phyloP scores from a whole-genome alignment of 352 stramenopile species.

The Globisporangium nagaii region DNA sequence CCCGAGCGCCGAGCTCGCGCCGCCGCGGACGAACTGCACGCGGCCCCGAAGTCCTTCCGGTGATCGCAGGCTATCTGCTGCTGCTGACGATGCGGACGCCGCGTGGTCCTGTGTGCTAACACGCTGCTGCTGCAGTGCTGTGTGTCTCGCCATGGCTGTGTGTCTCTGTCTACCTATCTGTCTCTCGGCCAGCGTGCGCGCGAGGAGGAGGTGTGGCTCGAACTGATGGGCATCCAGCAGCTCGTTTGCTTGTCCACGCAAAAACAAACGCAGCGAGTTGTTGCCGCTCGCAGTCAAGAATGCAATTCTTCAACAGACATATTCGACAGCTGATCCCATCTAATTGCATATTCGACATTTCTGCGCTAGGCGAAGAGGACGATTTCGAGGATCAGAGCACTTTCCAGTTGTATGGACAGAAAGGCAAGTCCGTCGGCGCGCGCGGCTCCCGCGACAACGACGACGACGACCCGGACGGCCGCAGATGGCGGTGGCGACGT shows the following conservation, averaged over 20 bases:
- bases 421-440: constrained; percentile 12
- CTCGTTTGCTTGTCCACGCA: too few species aligned
- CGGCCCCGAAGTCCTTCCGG: constrained; percentile 20
- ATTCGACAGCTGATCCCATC: too few species aligned
- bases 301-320: too few species aligned
- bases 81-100: not conserved
- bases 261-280: too few species aligned
- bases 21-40: constrained; percentile 58
- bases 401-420: constrained; percentile 26
- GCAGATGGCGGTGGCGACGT: not conserved
- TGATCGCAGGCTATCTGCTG: too few species aligned
- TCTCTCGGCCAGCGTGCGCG: not conserved
- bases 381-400: too few species aligned
- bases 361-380: too few species aligned
- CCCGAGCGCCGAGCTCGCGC: constrained; percentile 42
- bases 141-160: not conserved
- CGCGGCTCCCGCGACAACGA: not conserved
- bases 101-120: not conserved
- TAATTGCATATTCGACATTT: too few species aligned
- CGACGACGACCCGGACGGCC: constrained; percentile 14
- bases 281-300: too few species aligned
- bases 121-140: not conserved
- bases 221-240: too few species aligned
- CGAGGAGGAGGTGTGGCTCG: not conserved
- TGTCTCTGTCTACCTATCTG: not conserved